These are phyloP conservation scores for Penicillium sclerotiorum DNA, from an alignment of 2,329 filamentous ascomycete species.

Conservation along the genomic window DNA sequence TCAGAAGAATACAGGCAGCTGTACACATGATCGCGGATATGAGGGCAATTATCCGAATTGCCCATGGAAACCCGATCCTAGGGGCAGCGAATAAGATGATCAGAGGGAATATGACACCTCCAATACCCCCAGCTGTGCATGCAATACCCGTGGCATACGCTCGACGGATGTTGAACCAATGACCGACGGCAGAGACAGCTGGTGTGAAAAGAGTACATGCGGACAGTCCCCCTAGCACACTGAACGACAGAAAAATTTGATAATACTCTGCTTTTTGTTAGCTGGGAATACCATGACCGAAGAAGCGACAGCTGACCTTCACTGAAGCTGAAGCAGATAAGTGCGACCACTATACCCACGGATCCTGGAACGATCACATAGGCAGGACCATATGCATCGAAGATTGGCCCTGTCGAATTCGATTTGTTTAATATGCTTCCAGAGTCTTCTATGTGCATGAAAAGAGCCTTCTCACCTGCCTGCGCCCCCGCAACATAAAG, in stretches of 20 bases:
- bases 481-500: constrained; percentile 26
- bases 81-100: constrained; percentile 31
- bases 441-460: not conserved
- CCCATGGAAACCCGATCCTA: constrained; percentile 37
- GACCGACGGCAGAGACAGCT: constrained; percentile 23
- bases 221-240: constrained; percentile 43
- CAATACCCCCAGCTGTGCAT: constrained; percentile 33
- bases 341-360: constrained; percentile 9
- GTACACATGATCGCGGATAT: constrained; percentile 33
- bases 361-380: constrained; percentile 25
- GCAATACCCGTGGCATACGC: constrained; percentile 39
- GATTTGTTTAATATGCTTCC: not conserved
- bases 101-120: constrained; percentile 37
- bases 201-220: constrained; percentile 39
- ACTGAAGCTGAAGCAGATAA: constrained; percentile 1
- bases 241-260: constrained; percentile 46
- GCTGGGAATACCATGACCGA: not conserved
- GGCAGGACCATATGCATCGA: constrained; percentile 32
- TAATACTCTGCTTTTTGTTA: constrained; percentile 35
- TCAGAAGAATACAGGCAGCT: constrained; percentile 19
- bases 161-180: constrained; percentile 37
- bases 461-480: not conserved
- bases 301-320: not conserved
- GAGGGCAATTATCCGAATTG: constrained; percentile 43
- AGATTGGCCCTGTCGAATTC: constrained; percentile 33